Percentiles rank a stretch among this genome's conserved stretches.
These are phyloP conservation scores for Mycosphaerella sp. DNA, from an alignment of 2,329 filamentous ascomycete species.

Conservation along the genomic window DNA sequence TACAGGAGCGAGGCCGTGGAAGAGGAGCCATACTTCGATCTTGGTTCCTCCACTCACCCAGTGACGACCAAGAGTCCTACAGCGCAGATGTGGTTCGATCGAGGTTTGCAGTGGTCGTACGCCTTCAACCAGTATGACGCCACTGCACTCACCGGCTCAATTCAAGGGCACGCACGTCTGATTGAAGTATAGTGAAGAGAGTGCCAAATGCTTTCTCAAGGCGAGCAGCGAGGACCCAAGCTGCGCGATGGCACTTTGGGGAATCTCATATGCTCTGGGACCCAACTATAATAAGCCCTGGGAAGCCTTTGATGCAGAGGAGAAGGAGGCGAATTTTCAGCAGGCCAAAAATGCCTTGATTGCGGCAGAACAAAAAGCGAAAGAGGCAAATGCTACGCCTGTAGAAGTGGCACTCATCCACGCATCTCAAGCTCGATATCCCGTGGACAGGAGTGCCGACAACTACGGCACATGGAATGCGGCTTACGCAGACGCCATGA, in stretches of 20 bases:
- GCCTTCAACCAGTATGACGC: conserved; percentile 59
- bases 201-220: conserved; percentile 56
- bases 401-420: conserved; percentile 58
- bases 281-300: conserved; percentile 79
- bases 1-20: background rate
- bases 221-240: conserved; percentile 50
- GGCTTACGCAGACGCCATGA: conserved; percentile 58
- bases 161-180: background rate
- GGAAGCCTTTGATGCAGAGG: conserved; percentile 60
- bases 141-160: background rate
- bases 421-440: conserved; percentile 58
- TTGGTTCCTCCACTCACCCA: conserved; percentile 53
- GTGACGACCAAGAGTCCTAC: conserved; percentile 49
- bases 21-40: conserved; percentile 42
- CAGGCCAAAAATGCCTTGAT: conserved; percentile 44
- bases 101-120: conserved; percentile 67
- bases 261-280: conserved; percentile 62
- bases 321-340: conserved; percentile 49
- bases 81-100: conserved; percentile 63
- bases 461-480: conserved; percentile 52
- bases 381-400: conserved; percentile 37
- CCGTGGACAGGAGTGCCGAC: conserved; percentile 44
- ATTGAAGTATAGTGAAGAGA: conserved; percentile 47
- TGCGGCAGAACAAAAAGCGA: conserved; percentile 38
- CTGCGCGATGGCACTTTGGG: conserved; percentile 64